phyloP scores from a whole-genome alignment of 306 rosid genomes.

The Potentilla sterilis region DNA sequence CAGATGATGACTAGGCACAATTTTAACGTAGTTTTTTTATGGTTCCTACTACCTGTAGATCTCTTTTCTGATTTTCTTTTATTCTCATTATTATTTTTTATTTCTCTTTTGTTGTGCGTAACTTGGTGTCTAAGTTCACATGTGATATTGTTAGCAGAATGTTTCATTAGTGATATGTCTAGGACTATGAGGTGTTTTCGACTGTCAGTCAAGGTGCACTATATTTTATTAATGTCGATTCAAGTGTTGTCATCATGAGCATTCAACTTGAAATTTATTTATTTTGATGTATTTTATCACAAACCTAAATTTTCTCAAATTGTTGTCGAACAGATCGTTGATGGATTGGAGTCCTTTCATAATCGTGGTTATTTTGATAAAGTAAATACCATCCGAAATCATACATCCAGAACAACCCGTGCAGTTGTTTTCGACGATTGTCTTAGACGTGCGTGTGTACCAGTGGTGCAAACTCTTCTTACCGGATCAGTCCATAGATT shows the following conservation, averaged over 20 bases:
- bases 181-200: background rate
- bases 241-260: background rate
- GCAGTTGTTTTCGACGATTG: slow-evolving; percentile 68
- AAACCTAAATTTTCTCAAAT: slow-evolving; percentile 10
- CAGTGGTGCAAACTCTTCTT: slow-evolving; percentile 53
- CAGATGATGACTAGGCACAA: background rate
- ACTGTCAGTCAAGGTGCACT: too few species aligned
- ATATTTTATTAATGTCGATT: background rate
- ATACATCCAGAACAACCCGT: slow-evolving; percentile 44
- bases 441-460: slow-evolving; percentile 35
- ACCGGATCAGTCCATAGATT: slow-evolving; percentile 55
- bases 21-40: background rate
- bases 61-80: background rate
- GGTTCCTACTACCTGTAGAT: background rate
- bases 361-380: slow-evolving; percentile 46
- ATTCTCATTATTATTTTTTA: background rate
- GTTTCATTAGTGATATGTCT: background rate
- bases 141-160: background rate
- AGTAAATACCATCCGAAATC: slow-evolving; percentile 49
- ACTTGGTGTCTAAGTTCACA: background rate
- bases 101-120: background rate
- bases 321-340: slow-evolving; percentile 58
- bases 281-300: background rate
- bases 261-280: background rate
- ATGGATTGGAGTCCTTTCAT: slow-evolving; percentile 56